Evolutionary conservation across 495 filamentous ascomycete genomes (phyloP).

Genomic region (Glutinoglossum americanum): DNA sequence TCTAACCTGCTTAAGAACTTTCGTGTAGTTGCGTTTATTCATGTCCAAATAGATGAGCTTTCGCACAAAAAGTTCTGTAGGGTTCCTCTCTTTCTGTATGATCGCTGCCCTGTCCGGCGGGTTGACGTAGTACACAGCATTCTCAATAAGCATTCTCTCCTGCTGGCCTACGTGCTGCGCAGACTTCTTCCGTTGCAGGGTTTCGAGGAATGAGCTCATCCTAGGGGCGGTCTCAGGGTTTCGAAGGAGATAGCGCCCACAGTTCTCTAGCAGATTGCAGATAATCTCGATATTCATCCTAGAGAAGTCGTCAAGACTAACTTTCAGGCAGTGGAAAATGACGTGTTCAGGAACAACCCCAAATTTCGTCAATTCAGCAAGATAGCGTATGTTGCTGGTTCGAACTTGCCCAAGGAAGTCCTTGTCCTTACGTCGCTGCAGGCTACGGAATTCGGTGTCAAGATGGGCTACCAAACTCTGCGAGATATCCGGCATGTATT

Average conservation of each 20-base stretch:
- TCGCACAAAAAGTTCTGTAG: conserved; percentile 78
- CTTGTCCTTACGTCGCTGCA: conserved; percentile 96
- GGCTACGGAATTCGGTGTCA: conserved; percentile 89
- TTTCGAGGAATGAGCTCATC: conserved; percentile 87
- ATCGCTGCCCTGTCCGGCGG: conserved; percentile 86
- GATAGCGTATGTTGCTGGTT: conserved; percentile 84
- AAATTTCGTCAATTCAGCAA: conserved; percentile 95
- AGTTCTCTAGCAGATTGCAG: conserved; percentile 91
- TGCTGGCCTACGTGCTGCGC: conserved; percentile 89
- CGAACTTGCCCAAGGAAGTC: conserved; percentile 90
- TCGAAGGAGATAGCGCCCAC: conserved; percentile 79
- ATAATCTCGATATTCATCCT: conserved; percentile 98
- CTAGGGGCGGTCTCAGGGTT: conserved; percentile 84
- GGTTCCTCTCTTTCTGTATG: conserved; percentile 84
- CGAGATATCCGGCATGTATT: conserved; percentile 80
- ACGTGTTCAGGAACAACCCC: conserved; percentile 96
- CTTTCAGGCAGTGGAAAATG: conserved; percentile 95
- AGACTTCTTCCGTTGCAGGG: conserved; percentile 82
- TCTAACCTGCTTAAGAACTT: conserved; percentile 76
- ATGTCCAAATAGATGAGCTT: conserved; percentile 82
- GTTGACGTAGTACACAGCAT: conserved; percentile 95
- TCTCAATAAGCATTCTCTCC: conserved; percentile 95
- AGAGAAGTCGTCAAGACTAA: conserved; percentile 93
- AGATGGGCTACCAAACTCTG: conserved; percentile 85
- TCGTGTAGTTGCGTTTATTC: conserved; percentile 83